Percentiles rank a stretch among this genome's conserved stretches.
These are phyloP conservation scores for Vitis hybrid DNA, from an alignment of 177 flowering plant genomes.

Conservation along the genomic window DNA sequence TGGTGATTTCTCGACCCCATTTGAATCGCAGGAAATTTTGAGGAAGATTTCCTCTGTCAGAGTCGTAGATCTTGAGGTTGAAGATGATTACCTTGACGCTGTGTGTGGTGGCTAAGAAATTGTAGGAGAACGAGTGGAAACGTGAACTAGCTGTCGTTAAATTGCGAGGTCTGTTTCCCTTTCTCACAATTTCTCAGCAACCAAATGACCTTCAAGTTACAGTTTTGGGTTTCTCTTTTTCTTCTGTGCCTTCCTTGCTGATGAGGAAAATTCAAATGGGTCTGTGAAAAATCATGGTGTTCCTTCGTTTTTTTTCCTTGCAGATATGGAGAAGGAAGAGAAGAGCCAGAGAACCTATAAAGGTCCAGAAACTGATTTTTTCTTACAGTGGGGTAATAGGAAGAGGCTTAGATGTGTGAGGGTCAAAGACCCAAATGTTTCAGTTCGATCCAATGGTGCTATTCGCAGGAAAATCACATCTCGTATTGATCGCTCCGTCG, in stretches of 20 bases:
- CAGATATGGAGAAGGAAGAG: slow-evolving; percentile 35
- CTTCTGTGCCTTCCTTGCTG: background rate
- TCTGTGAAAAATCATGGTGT: background rate
- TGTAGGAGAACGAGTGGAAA: background rate
- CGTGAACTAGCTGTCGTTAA: background rate
- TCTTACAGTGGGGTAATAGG: slow-evolving; percentile 52
- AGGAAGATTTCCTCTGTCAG: background rate
- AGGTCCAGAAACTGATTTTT: slow-evolving; percentile 29
- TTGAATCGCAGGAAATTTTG: slow-evolving; percentile 1
- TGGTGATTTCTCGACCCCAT: no score
- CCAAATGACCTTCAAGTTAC: background rate
- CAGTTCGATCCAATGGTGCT: slow-evolving; percentile 15
- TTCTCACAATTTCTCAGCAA: background rate
- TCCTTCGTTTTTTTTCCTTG: background rate
- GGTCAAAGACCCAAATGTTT: slow-evolving; percentile 27
- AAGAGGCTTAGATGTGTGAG: slow-evolving; percentile 45
- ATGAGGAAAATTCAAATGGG: background rate
- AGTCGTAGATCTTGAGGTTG: slow-evolving; percentile 27
- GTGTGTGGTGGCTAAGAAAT: background rate
- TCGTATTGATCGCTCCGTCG: slow-evolving; percentile 17
- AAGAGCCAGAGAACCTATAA: slow-evolving; percentile 26
- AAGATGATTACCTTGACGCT: background rate
- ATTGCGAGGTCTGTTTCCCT: background rate
- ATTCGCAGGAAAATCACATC: slow-evolving; percentile 26
- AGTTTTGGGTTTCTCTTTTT: background rate